phyloP scores from a whole-genome alignment of 805 yeast genomes.

The Candida gorgasii region DNA sequence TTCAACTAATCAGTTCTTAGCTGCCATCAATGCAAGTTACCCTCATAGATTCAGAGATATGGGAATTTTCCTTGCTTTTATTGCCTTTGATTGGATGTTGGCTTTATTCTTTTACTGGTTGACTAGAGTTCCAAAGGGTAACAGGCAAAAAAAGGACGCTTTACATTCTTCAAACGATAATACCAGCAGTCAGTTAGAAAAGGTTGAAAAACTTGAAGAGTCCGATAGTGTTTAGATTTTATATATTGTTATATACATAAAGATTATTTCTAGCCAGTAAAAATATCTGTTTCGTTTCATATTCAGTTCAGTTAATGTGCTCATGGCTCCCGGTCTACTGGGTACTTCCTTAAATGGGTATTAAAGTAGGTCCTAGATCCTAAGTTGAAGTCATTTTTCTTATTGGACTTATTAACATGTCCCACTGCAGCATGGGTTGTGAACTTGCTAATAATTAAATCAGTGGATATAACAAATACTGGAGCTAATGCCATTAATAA shows the following conservation, averaged over 20 bases:
- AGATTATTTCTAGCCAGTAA: neutral
- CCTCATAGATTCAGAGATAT: slow-evolving; percentile 64
- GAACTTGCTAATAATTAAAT: slow-evolving; percentile 26
- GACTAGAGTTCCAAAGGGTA: slow-evolving; percentile 72
- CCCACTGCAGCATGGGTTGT: slow-evolving; percentile 21
- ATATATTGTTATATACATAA: neutral
- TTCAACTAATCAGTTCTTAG: slow-evolving; percentile 62
- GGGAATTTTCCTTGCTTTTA: slow-evolving; percentile 50
- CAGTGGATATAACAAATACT: slow-evolving; percentile 31
- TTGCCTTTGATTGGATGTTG: slow-evolving; percentile 33
- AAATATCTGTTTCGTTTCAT: neutral
- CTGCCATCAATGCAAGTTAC: slow-evolving; percentile 41
- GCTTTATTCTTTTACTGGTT: slow-evolving; percentile 53
- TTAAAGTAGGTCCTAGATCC: slow-evolving; percentile 14
- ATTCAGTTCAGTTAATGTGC: neutral
- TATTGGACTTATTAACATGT: slow-evolving; percentile 12
- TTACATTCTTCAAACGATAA: no score
- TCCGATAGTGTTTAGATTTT: neutral
- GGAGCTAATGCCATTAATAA: slow-evolving; percentile 30
- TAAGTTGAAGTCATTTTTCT: neutral
- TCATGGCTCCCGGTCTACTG: slow-evolving; percentile 4
- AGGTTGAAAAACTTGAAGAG: no score
- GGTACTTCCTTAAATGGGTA: slow-evolving; percentile 16
- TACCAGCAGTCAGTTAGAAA: no score
- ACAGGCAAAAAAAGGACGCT: slow-evolving; percentile 6